Base-by-base conservation (phyloP, 176 grass and related monocot genomes). In the Dendrocalamus sinicus region DNA sequence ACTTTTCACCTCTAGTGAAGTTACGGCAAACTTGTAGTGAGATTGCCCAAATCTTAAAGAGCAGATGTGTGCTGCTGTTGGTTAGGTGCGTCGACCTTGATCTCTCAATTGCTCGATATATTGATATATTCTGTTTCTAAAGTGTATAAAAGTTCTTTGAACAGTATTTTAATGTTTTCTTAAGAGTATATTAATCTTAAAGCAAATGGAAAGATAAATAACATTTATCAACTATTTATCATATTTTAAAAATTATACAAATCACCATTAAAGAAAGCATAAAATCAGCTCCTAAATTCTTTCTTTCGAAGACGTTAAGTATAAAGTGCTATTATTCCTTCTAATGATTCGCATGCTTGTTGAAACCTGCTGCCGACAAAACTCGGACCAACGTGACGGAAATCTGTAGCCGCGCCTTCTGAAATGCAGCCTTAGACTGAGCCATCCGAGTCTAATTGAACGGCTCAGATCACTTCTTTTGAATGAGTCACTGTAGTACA, bases 351-450 rank as follows among this genome's bases (percentile, higher is more conserved):
- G 13, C 23, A 0, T 30, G 46, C 45, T 12, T 9, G 22, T 58
- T 71, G 80, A 71, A 57, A 44, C 43, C 44, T 19, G 67, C 13
- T 81, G 65, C 65, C 12, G 11, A 22, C 41, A 22, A 75, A 75
- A 48, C 67, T 23, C 11, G 50, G 28, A 43, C 3, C 57, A 41
- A 69, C 19, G 26, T 19, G 37, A 14, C 13, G 17, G 63, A 53
- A 50, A 68, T 20, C 12, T 20, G 23, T 17, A 20, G 17, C 5
- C 28, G 30, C 5, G 50, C 51, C 40, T 76, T 58, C 30, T 40
- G 73, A 76, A 54, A 76, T 54, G 50, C 28, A 74, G 51, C 32
- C 32, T 32, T 32, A 32, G 32, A 32, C 32, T 73, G 28, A 39
- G 8, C 30, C 51, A 10, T 39, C 73, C 23, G 17, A 51, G 26